Percentiles rank a stretch among this genome's conserved stretches.
phyloP scores from a whole-genome alignment of 176 grass and related monocot species.

The Saccharum officinarum region DNA sequence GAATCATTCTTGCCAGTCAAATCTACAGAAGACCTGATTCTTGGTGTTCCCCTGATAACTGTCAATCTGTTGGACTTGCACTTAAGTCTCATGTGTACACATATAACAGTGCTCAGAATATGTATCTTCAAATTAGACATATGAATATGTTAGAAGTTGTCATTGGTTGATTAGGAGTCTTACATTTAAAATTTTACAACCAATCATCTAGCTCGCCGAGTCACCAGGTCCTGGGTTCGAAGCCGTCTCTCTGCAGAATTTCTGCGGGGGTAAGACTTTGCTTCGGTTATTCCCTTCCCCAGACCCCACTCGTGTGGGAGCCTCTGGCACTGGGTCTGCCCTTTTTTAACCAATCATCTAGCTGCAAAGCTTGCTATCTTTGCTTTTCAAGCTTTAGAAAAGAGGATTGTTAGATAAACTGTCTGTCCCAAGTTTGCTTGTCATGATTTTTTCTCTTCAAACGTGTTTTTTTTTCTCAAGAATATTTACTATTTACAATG shows the following conservation, averaged over 20 bases:
- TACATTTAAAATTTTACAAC: neutral
- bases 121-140: neutral
- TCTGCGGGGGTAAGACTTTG: too few species aligned
- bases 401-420: neutral
- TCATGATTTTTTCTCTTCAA: neutral
- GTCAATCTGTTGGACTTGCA: neutral
- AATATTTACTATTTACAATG: conserved; percentile 2
- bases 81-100: neutral
- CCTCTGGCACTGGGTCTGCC: too few species aligned
- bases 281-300: too few species aligned
- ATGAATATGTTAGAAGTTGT: neutral
- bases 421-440: neutral
- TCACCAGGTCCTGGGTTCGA: too few species aligned
- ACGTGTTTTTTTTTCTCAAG: neutral
- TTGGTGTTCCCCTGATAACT: neutral
- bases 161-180: neutral
- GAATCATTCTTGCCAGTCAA: neutral
- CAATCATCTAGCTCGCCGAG: neutral
- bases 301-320: too few species aligned
- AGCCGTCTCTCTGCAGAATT: too few species aligned
- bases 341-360: neutral
- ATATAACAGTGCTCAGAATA: neutral
- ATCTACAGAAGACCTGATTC: neutral
- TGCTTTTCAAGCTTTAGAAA: neutral
- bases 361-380: neutral